Evolutionary conservation across 129 eudicot genomes (phyloP), one percentile per base, ranked within the genome.

Genomic region (Pittosporum tobira): DNA sequence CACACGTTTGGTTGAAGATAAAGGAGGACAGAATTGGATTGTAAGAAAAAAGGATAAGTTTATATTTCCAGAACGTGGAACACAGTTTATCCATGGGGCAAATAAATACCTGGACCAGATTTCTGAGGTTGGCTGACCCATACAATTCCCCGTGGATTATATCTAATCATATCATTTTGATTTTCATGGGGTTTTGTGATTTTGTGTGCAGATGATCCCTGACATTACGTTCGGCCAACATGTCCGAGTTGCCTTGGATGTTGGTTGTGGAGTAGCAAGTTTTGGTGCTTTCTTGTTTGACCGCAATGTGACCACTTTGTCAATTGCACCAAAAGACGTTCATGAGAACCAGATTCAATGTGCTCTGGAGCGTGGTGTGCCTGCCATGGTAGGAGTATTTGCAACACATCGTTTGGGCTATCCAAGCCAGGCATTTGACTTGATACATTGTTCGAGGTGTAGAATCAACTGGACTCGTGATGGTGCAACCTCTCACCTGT

Each of bases 361-460:
- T 65, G 96, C 96, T 37, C 74, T 87, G 15, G 96, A 87, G 60
- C 80, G 96, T 25, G 96, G 96, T 48, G 83, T 87, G 50, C 94
- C 96, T 38, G 94, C 96, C 36, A 87, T 87, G 94, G 61, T 87
- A 27, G 88, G 83, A 44, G 81, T 73, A 43, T 83, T 87, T 59
- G 81, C 83, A 51, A 78, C 85, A 20, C 77, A 46, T 11, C 85
- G 94, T 30, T 71, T 87, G 47, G 31, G 74, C 63, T 87, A 77
- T 71, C 86, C 96, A 46, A 83, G 94, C 59, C 94, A 83, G 70
- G 85, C 88, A 27, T 87, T 87, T 72, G 96, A 87, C 65, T 66
- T 87, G 67, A 59, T 83, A 49, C 96, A 80, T 63, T 87, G 96
- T 65, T 83, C 94, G 44, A 83, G 84, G 54, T 83, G 94, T 63